These are phyloP conservation scores for Paramecium bursaria DNA, from an alignment of 73 alveolate species.

Conservation along the genomic window DNA sequence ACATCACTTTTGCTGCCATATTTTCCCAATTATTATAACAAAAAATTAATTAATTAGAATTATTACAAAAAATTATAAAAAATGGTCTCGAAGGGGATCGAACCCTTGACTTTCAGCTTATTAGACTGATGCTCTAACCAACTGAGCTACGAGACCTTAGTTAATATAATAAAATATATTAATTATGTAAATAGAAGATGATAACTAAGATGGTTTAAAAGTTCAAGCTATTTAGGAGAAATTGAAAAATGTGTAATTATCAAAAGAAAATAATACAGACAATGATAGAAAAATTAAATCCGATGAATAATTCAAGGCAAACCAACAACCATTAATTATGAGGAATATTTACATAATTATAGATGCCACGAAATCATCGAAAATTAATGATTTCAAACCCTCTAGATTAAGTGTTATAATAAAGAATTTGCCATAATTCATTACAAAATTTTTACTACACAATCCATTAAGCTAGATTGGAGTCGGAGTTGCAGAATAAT, in stretches of 20 bases:
- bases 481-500: slow-evolving; percentile 2
- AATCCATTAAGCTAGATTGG: slow-evolving; percentile 16
- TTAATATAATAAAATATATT: not conserved
- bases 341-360: slow-evolving; percentile 7
- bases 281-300: no score
- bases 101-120: slow-evolving; percentile 72
- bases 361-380: slow-evolving; percentile 39
- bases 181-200: no score
- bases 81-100: slow-evolving; percentile 72
- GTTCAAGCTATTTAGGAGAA: no score
- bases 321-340: slow-evolving; percentile 1
- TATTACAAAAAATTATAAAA: slow-evolving; percentile 27
- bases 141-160: slow-evolving; percentile 70
- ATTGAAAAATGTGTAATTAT: no score
- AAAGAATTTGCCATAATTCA: not conserved
- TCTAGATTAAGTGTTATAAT: not conserved
- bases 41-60: no score
- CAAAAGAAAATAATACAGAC: no score
- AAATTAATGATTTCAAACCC: slow-evolving; percentile 34
- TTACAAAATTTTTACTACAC: not conserved
- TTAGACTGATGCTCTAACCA: slow-evolving; percentile 73
- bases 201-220: no score
- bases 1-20: no score
- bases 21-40: no score
- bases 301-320: not conserved